Conservation (phyloP, 352 stramenopile genomes). For the Globisporangium cystogenes region DNA sequence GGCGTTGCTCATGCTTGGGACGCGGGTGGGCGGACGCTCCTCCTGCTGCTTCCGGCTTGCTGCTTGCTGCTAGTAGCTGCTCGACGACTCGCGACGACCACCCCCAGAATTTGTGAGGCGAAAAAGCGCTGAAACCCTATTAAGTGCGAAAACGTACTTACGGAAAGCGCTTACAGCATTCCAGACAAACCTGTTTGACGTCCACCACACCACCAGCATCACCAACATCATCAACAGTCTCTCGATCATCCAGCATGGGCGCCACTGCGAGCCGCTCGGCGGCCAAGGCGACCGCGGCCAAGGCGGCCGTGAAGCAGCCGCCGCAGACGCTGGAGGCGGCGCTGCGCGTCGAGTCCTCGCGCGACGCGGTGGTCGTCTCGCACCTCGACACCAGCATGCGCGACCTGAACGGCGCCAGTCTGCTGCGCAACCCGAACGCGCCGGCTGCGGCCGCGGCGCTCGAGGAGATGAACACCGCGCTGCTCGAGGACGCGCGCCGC, state of each 20-base stretch:
- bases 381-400: conserved; percentile 16
- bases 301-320: background rate
- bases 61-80: no score
- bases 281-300: conserved; percentile 3
- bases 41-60: no score
- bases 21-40: no score
- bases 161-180: background rate
- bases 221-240: background rate
- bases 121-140: background rate
- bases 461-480: conserved; percentile 48
- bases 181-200: background rate
- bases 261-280: conserved; percentile 11
- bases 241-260: conserved; percentile 13
- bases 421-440: conserved; percentile 15
- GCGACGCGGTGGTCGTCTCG: conserved; percentile 26
- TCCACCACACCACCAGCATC: background rate
- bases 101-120: background rate
- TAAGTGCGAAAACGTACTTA: background rate
- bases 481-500: conserved; percentile 42
- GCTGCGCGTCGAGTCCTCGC: conserved; percentile 32
- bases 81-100: background rate
- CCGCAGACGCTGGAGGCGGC: background rate
- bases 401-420: conserved; percentile 17
- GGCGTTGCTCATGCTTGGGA: conserved; percentile 28
- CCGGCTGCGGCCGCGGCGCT: conserved; percentile 18